A percentile compares a stretch with the other conserved stretches of the same genome.
Conservation (phyloP, 495 filamentous ascomycete species). For the Aspergillus leporis region DNA sequence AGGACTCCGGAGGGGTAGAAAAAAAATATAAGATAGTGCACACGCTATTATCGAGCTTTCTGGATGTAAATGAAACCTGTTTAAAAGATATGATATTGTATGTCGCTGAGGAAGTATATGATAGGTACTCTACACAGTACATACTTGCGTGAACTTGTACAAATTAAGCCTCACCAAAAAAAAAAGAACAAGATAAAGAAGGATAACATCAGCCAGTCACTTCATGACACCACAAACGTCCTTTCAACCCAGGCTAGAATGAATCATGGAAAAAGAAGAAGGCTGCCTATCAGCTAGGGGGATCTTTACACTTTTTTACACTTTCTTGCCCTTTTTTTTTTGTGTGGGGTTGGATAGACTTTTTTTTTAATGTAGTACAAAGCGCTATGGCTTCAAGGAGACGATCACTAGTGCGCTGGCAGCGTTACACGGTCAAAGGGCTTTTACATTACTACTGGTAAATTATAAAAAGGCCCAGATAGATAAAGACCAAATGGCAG, state of each 20-base stretch:
- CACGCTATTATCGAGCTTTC: background rate
- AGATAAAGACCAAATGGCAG: background rate
- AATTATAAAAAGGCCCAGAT: slow-evolving; percentile 2
- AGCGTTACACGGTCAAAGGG: background rate
- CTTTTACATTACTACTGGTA: background rate
- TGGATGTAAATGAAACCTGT: background rate
- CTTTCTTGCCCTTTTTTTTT: background rate
- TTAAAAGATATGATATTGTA: background rate
- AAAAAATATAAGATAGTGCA: background rate
- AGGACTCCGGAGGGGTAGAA: background rate
- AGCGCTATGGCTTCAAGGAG: background rate
- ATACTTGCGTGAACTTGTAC: background rate
- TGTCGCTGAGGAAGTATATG: background rate
- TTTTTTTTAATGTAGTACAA: background rate
- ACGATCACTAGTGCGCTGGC: background rate
- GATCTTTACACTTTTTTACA: background rate
- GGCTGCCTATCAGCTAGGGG: background rate
- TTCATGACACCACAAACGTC: background rate
- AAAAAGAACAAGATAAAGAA: background rate
- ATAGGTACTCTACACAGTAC: background rate
- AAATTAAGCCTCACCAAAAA: background rate
- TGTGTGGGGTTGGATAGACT: background rate
- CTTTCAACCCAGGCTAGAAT: background rate
- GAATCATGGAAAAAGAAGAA: background rate
- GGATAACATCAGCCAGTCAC: background rate